Percentiles rank a stretch among this genome's conserved stretches.
phyloP scores from a whole-genome alignment of 352 stramenopile species.

The Phytophthora tubulina region DNA sequence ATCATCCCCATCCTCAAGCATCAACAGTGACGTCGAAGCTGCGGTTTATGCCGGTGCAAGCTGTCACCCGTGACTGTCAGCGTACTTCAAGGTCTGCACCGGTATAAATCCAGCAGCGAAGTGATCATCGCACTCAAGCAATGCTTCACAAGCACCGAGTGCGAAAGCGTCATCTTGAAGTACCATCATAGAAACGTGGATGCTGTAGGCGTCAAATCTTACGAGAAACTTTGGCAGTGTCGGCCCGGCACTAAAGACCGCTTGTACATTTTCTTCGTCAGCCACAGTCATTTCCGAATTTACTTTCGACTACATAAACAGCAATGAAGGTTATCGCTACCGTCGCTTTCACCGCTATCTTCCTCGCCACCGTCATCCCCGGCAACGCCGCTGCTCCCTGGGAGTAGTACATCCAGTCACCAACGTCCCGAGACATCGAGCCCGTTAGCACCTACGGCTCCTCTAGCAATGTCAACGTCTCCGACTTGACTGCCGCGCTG shows the following conservation, averaged over 20 bases:
- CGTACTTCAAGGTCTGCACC: no score
- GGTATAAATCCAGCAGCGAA: no score
- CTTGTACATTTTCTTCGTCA: no score
- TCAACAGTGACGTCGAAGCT: no score
- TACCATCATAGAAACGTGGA: conserved; percentile 14
- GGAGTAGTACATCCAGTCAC: conserved; percentile 37
- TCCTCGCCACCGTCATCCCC: conserved; percentile 14
- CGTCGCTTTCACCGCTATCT: conserved; percentile 19
- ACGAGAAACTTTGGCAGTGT: no score
- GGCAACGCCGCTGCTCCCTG: conserved; percentile 11
- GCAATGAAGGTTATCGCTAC: conserved; percentile 23
- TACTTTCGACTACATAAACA: conserved; percentile 3
- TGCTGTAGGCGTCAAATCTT: conserved; percentile 1
- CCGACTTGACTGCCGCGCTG: conserved; percentile 36
- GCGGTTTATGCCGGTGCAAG: no score
- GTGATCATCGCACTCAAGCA: no score
- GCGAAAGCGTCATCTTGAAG: neutral
- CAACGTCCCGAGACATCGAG: conserved; percentile 28
- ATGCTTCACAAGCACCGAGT: no score
- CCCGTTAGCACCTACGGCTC: conserved; percentile 30
- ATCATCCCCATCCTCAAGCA: no score
- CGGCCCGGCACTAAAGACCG: no score
- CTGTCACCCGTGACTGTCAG: no score
- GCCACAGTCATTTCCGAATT: conserved; percentile 20
- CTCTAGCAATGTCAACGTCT: conserved; percentile 22